These are phyloP conservation scores for Cavenderia fasciculata DNA, from an alignment of 78 protist genomes.

Conservation along the genomic window DNA sequence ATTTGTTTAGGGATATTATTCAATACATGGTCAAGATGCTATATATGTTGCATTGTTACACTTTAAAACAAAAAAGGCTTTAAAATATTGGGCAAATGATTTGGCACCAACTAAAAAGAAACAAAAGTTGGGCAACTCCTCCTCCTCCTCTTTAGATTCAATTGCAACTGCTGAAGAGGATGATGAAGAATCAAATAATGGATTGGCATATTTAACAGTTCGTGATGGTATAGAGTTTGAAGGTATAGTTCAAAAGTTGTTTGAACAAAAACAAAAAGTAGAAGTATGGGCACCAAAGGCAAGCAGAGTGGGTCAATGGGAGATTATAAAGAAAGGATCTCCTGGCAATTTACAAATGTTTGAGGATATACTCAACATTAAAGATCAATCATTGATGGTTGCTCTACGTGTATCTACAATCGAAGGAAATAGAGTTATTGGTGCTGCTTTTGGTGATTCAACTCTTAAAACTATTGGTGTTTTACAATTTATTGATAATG, in stretches of 20 bases:
- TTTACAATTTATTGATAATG: slow-evolving; percentile 37
- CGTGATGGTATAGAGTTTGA: slow-evolving; percentile 55
- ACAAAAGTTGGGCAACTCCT: not conserved
- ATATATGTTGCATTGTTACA: slow-evolving; percentile 53
- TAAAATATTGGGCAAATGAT: slow-evolving; percentile 36
- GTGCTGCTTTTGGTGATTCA: slow-evolving; percentile 70
- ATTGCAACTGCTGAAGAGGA: not conserved
- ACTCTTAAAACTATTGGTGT: slow-evolving; percentile 48
- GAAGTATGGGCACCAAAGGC: slow-evolving; percentile 43
- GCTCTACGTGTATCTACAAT: slow-evolving; percentile 21
- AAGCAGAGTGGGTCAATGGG: slow-evolving; percentile 34
- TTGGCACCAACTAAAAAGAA: slow-evolving; percentile 19
- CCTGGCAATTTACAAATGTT: slow-evolving; percentile 61
- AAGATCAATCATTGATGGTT: slow-evolving; percentile 49
- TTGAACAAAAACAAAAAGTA: slow-evolving; percentile 21
- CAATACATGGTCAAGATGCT: slow-evolving; percentile 55
- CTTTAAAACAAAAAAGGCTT: slow-evolving; percentile 49
- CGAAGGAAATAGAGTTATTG: slow-evolving; percentile 12
- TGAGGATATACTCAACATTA: slow-evolving; percentile 17
- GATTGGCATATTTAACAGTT: slow-evolving; percentile 29
- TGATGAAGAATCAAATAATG: not conserved
- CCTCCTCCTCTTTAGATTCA: not conserved
- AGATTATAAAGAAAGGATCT: slow-evolving; percentile 10
- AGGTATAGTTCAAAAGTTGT: slow-evolving; percentile 18
- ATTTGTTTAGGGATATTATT: slow-evolving; percentile 48